phyloP scores from a whole-genome alignment of 352 stramenopile species.

The Phytophthora pinifolia region DNA sequence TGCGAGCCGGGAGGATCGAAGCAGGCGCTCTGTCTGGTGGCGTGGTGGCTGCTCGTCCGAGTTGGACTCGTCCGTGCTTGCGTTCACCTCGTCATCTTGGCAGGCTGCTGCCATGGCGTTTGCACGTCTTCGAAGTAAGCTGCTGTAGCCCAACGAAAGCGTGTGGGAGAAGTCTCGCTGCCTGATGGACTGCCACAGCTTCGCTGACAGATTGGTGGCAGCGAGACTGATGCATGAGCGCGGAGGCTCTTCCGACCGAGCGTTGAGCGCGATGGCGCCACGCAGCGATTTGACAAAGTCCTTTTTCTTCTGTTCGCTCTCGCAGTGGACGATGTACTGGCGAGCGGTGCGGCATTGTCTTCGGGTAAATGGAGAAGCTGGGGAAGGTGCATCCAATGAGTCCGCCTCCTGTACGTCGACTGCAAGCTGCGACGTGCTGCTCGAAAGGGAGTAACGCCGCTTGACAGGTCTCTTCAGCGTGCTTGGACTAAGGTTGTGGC shows the following conservation, averaged over 20 bases:
- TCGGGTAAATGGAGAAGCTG: conserved; percentile 18
- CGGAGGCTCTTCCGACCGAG: conserved; percentile 11
- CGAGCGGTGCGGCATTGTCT: conserved; percentile 34
- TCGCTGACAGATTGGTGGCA: conserved; percentile 18
- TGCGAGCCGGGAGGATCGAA: conserved; percentile 16
- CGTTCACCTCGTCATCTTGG: conserved; percentile 5
- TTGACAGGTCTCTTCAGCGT: conserved; percentile 42
- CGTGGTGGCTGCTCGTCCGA: conserved; percentile 11
- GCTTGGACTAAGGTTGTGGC: conserved; percentile 47
- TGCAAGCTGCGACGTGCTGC: conserved; percentile 14
- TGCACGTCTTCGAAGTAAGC: conserved; percentile 10
- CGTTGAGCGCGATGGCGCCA: conserved; percentile 31
- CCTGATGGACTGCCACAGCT: conserved; percentile 34
- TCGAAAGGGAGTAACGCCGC: conserved; percentile 30
- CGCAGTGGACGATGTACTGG: conserved; percentile 52
- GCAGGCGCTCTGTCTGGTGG: conserved; percentile 18
- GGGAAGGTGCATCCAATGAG: background rate
- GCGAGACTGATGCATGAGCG: conserved; percentile 6
- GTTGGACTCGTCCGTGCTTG: conserved; percentile 22
- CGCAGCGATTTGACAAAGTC: conserved; percentile 41
- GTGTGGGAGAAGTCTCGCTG: conserved; percentile 24
- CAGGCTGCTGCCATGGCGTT: conserved; percentile 4
- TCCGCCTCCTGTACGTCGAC: conserved; percentile 6
- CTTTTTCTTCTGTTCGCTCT: conserved; percentile 33
- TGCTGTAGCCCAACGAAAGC: conserved; percentile 13